Percentiles rank a stretch among this genome's conserved stretches.
These are phyloP conservation scores for Apophysomyces sp. DNA, from an alignment of 371 early-diverging fungal species.

Conservation along the genomic window DNA sequence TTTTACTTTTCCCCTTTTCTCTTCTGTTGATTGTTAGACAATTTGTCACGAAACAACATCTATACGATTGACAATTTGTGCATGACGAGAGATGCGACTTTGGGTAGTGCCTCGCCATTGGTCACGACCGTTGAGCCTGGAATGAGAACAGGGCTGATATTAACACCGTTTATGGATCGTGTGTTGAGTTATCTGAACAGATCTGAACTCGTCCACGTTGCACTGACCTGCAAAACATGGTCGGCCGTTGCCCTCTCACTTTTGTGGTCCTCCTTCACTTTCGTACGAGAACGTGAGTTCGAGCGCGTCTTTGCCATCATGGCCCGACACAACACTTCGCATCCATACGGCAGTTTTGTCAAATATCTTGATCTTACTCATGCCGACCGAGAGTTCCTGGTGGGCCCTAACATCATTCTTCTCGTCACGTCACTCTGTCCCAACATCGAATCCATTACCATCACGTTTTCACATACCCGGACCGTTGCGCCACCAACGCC, in stretches of 20 bases:
- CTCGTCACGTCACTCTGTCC: slow-evolving; percentile 39
- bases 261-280: slow-evolving; percentile 41
- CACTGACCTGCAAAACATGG: slow-evolving; percentile 33
- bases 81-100: slow-evolving; percentile 46
- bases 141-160: slow-evolving; percentile 6
- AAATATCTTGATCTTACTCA: slow-evolving; percentile 37
- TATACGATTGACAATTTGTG: slow-evolving; percentile 23
- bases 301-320: slow-evolving; percentile 44
- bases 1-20: too few relatives aligned
- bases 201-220: slow-evolving; percentile 23
- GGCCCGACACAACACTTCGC: slow-evolving; percentile 23
- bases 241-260: slow-evolving; percentile 17
- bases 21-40: slow-evolving; percentile 11
- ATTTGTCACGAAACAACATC: slow-evolving; percentile 22
- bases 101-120: slow-evolving; percentile 18
- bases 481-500: slow-evolving; percentile 29
- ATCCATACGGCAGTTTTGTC: slow-evolving; percentile 34
- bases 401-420: slow-evolving; percentile 36
- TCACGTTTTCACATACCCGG: slow-evolving; percentile 41
- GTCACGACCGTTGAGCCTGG: slow-evolving; percentile 3
- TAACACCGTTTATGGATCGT: slow-evolving; percentile 21
- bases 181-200: slow-evolving; percentile 26
- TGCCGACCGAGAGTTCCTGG: slow-evolving; percentile 36
- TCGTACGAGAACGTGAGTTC: slow-evolving; percentile 40
- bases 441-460: slow-evolving; percentile 33